Base-by-base conservation (phyloP, 2,329 filamentous ascomycete genomes). In the Colletotrichum lini region DNA sequence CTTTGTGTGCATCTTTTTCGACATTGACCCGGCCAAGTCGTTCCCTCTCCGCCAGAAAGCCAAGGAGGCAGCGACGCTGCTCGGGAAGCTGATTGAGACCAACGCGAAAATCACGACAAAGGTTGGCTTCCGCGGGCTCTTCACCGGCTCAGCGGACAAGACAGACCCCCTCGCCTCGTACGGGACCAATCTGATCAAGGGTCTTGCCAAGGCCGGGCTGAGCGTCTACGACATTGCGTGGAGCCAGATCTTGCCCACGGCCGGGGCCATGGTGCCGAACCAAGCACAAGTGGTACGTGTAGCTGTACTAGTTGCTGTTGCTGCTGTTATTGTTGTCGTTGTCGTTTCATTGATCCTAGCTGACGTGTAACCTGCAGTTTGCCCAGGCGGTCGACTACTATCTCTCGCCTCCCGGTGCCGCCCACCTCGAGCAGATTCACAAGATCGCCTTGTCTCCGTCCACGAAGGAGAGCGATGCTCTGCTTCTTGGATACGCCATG, bases 371-470 rank as follows among this genome's bases (percentile, higher is more conserved):
- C 35, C 35, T n/a, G 13, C 72, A 91, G 86, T 94, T 95, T 77
- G 89, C 91, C 1, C 91, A 93, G 82, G 86, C 92, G 2, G 84
- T 94, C 21, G 92, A 95, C 78, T 94, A 89, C 81, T 95, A 93
- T 77, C 85, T 95, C 6, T 87, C 88, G 0, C 82, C 86, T 3
- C 81, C 87, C 42, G 88, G 89, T 74, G 80, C 84, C 65, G 74
- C 82, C 15, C 84, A 94, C 76, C 80, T 93, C 0, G 83, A 88
- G 0, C 88, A 90, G 53, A 86, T 95, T 65, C 86, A 91, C 74
- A 82, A 82, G 21, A 82, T 93, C 18, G 89, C 93, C 38, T 82
- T 85, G 44, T 78, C 86, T 49, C 84, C 89, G 5, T 83, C 86
- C 0, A 83, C 83, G 1, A 85, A 88, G 15, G 88, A 91, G 73